Evolutionary conservation across 2,329 filamentous ascomycete species (phyloP), one percentile per base, ranked within the genome.

Genomic region (Diaporthe sp.): DNA sequence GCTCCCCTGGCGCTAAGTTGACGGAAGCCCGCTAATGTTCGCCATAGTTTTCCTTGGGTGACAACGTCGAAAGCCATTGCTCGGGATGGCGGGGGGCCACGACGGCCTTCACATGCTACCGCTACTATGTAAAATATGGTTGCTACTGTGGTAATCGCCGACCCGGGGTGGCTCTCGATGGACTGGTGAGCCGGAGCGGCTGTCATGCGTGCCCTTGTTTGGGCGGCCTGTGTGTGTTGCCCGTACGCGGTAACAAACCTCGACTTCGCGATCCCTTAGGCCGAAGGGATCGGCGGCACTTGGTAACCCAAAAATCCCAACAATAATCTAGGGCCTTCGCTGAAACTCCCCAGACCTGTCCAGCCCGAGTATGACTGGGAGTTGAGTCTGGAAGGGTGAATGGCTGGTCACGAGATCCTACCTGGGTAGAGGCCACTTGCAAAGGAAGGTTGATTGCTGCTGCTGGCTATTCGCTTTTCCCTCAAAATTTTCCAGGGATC

Each of bases 1-100:
- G 65, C 65, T 69, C 65, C 65, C 65, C 65, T 55, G 65, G 62
- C 65, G 49, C 65, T 69, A 69, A 55, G 46, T 69, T 69, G 34
- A 69, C 34, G 28, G 62, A 28, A 53, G 65, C 46, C 65, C 65
- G 46, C 65, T 68, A 68, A 53, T 68, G 31, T 53, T 68, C 65
- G 65, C 65, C 65, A 53, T 68, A 39, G 65, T 53, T 68, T 68
- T 39, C 46, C 22, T 68, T 39, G 65, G 46, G 65, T 68, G 46
- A 68, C 65, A 68, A 68, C 46, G 65, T 53, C 46, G 13, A 68
- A 68, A 53, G 46, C 65, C 65, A 68, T 25, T 53, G 65, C 34
- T 68, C 46, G 65, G 65, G 49, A 55, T 17, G 42, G 65, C n/a
- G 34, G 58, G 49, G 65, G 49, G n/a, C 13, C 34, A 69, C 46